Base-by-base conservation (phyloP, 2,329 filamentous ascomycete species). In the Penicillium capsulatum region DNA sequence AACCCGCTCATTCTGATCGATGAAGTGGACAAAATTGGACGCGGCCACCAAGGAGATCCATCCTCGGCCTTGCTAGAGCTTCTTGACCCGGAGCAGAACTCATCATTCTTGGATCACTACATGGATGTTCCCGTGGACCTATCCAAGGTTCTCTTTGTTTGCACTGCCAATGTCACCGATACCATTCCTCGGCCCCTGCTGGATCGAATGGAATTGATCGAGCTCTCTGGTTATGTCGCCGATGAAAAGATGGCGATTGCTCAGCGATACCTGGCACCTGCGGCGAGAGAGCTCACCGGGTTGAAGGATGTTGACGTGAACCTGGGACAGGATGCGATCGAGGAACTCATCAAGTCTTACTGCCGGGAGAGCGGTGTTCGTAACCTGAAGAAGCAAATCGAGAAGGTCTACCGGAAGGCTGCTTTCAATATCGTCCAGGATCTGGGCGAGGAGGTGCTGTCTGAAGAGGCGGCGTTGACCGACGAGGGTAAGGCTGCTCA, bases 181-280 rank as follows among this genome's bases (percentile, higher is more conserved):
- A 98, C 92, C 0, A 98, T 98, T 46, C 92, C 92, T 11, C 80
- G 90, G 29, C 94, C 92, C 3, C 75, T 98, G 0, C 76, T 97
- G 11, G 92, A 98, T 62, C 84, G 92, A 54, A 98, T 98, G 92
- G 92, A 98, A 65, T 81, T 97, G 57, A 98, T 98, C 53, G 82
- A 94, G 47, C 76, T 98, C 2, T 97, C 91, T 24, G 92, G 92
- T 8, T 98, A 98, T 60, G 91, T 98, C 35, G 83, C 91, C 0
- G 91, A 98, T 51, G 92, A 98, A 75, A 98, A 98, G 76, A 96
- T 94, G 81, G 91, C 92, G 3, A 98, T 98, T 57, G 92, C 92
- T 3, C 84, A 98, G 61, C 80, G 81, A 50, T 98, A 98, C 60
- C 79, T 98, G 17, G 86, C 87, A 0, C 92, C 92, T 6, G 84